Base-by-base conservation (phyloP, 495 filamentous ascomycete species). In the Arthonia radiata region DNA sequence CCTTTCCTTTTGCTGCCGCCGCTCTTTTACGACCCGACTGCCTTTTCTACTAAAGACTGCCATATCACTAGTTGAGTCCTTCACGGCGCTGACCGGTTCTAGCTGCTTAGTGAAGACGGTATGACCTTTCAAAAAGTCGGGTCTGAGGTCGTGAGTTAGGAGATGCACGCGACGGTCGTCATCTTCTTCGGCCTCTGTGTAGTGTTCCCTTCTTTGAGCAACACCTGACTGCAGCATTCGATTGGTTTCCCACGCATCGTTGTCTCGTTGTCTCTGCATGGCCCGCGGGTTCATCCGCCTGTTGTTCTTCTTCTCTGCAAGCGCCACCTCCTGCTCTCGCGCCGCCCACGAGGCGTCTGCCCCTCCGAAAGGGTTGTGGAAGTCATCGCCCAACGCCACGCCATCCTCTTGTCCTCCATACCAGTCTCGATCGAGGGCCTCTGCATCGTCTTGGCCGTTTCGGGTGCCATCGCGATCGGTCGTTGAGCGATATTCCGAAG, bases 51-150 rank as follows among this genome's bases (percentile, higher is more conserved):
- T 83, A 37, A 94, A 99, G 9, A 99, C 78, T 5, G 89, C 89
- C 89, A 99, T 91, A 40, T 99, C 89, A 44, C 89, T 94, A 47
- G 94, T 86, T 9, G 79, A 71, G 43, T 99, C 89, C 9, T 72
- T 61, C 8, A 99, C 72, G 5, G 89, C 89, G 3, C 82, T 79
- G 3, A 99, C 74, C 0, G 89, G 89, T 26, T 94, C 89, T 25
- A 94, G 48, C 50, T 99, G 89, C 46, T 92, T 93, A 2, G 89
- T 94, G 45, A 99, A 99, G 18, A 99, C 71, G 27, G 65, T 91
- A 29, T 77, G 66, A 10, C 89, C 89, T 52, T 99, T 86, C 30
- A 99, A 52, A 40, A 99, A 99, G 0, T 89, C 89, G 8, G 89
- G 89, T 32, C 74, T 78, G 2, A 99, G 59, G 42, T 94, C 86